These are phyloP conservation scores for Rhizoclosmatium globosum DNA, from an alignment of 192 early-diverging fungal species.

Conservation along the genomic window DNA sequence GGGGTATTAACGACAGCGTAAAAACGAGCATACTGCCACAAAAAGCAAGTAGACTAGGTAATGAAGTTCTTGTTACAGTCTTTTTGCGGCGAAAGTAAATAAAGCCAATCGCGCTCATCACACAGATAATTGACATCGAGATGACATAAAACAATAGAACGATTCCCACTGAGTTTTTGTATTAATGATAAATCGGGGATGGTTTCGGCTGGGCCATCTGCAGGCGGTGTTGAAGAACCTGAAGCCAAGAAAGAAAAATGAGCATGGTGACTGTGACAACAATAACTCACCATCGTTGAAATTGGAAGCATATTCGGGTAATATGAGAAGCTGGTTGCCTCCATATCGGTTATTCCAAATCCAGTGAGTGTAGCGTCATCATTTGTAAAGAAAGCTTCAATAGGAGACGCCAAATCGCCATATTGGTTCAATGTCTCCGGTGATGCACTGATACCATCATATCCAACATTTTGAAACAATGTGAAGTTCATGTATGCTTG, in stretches of 20 bases:
- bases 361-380: too few species aligned
- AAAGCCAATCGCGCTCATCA: not conserved
- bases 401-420: not conserved
- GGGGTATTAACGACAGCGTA: not conserved
- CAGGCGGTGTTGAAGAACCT: constrained; percentile 4
- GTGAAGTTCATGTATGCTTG: constrained; percentile 5
- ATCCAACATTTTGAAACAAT: not conserved
- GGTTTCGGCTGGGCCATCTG: not conserved
- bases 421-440: not conserved
- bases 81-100: not conserved
- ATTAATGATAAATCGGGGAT: not conserved
- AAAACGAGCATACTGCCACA: not conserved
- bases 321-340: not conserved
- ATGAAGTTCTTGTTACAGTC: not conserved
- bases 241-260: not conserved
- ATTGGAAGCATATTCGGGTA: not conserved
- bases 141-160: not conserved
- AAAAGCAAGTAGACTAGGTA: not conserved
- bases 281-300: too few species aligned
- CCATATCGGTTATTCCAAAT: constrained; percentile 10
- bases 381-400: not conserved
- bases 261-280: not conserved
- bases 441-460: not conserved
- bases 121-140: not conserved
- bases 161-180: too few species aligned